Conservation (phyloP, 805 yeast species). For the Ascoidea tarda region DNA sequence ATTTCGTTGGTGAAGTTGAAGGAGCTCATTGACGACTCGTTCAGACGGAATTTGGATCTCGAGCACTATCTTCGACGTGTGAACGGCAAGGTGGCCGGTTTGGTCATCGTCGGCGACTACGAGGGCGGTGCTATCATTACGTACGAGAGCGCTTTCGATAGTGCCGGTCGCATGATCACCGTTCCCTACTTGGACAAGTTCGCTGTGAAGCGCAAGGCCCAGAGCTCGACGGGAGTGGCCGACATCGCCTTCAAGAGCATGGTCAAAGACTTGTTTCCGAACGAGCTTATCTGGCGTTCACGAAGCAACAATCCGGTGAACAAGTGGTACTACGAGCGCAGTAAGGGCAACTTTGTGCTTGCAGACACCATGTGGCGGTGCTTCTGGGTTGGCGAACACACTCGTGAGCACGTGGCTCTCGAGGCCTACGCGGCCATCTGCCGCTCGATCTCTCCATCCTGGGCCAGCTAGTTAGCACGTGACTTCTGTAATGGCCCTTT, state of each 20-base stretch:
- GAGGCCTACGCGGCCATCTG: conserved; percentile 6
- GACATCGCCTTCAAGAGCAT: conserved; percentile 83
- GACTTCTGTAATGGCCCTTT: not conserved
- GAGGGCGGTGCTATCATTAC: conserved; percentile 93
- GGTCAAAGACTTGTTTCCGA: conserved; percentile 45
- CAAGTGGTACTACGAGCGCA: conserved; percentile 94
- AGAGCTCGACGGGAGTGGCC: conserved; percentile 89
- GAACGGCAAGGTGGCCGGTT: conserved; percentile 50
- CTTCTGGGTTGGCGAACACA: conserved; percentile 9
- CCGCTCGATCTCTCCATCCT: conserved; percentile 6
- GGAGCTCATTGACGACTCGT: conserved; percentile 62
- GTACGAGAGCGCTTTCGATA: conserved; percentile 38
- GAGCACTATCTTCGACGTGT: conserved; percentile 57
- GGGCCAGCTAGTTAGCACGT: not conserved
- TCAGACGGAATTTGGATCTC: conserved; percentile 51
- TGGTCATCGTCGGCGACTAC: conserved; percentile 84
- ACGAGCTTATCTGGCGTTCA: conserved; percentile 84
- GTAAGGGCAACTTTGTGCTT: conserved; percentile 44
- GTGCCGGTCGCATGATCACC: conserved; percentile 14
- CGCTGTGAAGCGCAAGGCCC: conserved; percentile 72
- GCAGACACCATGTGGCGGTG: conserved; percentile 7
- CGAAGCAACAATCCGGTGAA: conserved; percentile 79
- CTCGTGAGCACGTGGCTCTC: conserved; percentile 2
- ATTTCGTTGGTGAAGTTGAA: conserved; percentile 47
- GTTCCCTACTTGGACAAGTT: conserved; percentile 86